Conservation (phyloP, 495 filamentous ascomycete species). For the Talaromyces borbonicus region DNA sequence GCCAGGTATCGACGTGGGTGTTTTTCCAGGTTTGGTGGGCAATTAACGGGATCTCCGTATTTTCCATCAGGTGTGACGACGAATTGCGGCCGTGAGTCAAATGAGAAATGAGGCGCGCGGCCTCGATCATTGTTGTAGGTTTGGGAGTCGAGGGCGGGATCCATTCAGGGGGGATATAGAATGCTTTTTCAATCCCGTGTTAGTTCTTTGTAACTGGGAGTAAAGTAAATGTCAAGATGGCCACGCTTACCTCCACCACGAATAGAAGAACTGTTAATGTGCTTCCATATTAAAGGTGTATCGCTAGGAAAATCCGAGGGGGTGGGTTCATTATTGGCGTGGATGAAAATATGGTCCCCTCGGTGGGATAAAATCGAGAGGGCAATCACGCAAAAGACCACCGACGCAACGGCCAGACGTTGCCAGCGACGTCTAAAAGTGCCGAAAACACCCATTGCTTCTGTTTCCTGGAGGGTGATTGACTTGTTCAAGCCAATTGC, state of each 20-base stretch:
- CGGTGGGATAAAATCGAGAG: conserved; percentile 5
- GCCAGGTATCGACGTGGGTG: conserved; percentile 11
- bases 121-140: conserved; percentile 7
- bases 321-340: not conserved
- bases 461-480: too few species aligned
- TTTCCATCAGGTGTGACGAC: not conserved
- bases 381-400: conserved; percentile 1
- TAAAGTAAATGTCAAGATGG: not conserved
- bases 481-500: too few species aligned
- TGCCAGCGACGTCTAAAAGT: conserved; percentile 9
- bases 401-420: conserved; percentile 6
- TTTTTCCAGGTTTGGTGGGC: conserved; percentile 17
- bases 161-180: conserved; percentile 7
- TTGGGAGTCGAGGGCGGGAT: conserved; percentile 5
- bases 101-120: conserved; percentile 4
- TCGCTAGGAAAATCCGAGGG: not conserved
- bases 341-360: not conserved
- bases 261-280: conserved; percentile 3
- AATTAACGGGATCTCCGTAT: conserved; percentile 13
- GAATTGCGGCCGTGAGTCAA: conserved; percentile 1
- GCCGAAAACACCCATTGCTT: conserved; percentile 1
- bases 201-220: not conserved
- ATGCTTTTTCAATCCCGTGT: not conserved
- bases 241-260: conserved; percentile 8
- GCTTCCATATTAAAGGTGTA: conserved; percentile 9